These are phyloP conservation scores for Xylariaceae sp. DNA, from an alignment of 2,329 filamentous ascomycete species.

Conservation along the genomic window DNA sequence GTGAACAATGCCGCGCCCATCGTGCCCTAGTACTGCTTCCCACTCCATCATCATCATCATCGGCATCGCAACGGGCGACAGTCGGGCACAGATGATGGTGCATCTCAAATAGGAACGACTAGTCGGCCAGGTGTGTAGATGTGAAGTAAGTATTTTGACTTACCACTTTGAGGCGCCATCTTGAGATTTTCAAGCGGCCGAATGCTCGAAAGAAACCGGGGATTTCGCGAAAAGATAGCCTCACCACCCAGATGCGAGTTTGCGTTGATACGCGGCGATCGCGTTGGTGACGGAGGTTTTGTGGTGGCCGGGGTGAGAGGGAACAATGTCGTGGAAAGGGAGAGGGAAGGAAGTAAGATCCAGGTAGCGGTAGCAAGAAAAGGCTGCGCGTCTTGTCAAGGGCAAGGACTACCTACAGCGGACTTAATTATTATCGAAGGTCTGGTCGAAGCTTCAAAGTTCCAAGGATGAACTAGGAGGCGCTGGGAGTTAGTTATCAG, in stretches of 20 bases:
- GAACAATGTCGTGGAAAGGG: not conserved
- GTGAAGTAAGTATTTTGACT: slow-evolving; percentile 12
- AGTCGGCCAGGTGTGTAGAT: not conserved
- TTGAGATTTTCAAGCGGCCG: slow-evolving; percentile 3
- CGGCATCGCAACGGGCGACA: not conserved
- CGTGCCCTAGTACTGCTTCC: not conserved
- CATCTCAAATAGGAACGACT: not conserved
- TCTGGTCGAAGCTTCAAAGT: not conserved
- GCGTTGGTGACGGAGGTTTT: not conserved
- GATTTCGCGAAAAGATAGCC: not conserved
- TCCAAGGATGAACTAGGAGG: too few relatives aligned
- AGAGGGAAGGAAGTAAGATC: not conserved
- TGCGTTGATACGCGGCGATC: not conserved
- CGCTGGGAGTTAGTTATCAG: too few relatives aligned
- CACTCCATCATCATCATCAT: not conserved
- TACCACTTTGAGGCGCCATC: slow-evolving; percentile 30
- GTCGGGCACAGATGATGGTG: not conserved
- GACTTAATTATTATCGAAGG: not conserved
- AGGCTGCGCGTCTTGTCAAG: not conserved
- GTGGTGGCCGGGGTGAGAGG: not conserved
- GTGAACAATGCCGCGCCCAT: not conserved
- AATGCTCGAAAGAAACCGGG: slow-evolving; percentile 5
- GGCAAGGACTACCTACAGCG: not conserved
- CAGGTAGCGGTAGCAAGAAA: not conserved
- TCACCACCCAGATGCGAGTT: not conserved